Percentiles rank a stretch among this genome's conserved stretches.
phyloP scores from a whole-genome alignment of 139 green algal species.

The Tetratostichococcus sp. region DNA sequence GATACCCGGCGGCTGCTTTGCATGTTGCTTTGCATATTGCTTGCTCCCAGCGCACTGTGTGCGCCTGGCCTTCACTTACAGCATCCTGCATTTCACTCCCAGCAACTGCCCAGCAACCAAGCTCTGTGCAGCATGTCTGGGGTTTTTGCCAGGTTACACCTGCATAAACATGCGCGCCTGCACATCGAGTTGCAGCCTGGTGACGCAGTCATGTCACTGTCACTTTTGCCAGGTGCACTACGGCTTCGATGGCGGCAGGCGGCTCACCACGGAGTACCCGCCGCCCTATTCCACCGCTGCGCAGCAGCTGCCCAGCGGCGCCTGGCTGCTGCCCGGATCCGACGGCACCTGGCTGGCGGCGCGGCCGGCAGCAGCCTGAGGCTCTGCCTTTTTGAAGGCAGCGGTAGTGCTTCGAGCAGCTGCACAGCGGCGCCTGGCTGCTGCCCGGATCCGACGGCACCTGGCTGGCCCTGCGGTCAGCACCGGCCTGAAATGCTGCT shows the following conservation, averaged over 20 bases:
- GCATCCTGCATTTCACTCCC: background rate
- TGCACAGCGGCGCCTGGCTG: slow-evolving; percentile 62
- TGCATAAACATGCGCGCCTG: too few relatives aligned
- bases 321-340: slow-evolving; percentile 63
- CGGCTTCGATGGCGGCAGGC: slow-evolving; percentile 7
- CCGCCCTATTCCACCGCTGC: slow-evolving; percentile 63
- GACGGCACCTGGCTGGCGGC: slow-evolving; percentile 9
- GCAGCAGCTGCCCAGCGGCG: slow-evolving; percentile 55
- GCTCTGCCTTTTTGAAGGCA: too few relatives aligned
- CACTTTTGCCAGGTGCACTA: slow-evolving; percentile 21
- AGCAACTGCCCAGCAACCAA: too few relatives aligned
- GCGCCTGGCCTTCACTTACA: too few relatives aligned
- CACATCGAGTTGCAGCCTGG: background rate
- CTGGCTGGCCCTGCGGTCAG: background rate
- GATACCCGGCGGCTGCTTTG: too few relatives aligned
- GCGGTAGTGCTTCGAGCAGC: too few relatives aligned
- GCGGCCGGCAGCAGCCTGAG: too few relatives aligned
- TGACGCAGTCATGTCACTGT: background rate
- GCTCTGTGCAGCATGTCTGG: too few relatives aligned
- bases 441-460: slow-evolving; percentile 42
- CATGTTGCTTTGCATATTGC: too few relatives aligned
- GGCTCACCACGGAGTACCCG: slow-evolving; percentile 38
- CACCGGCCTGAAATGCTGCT: too few relatives aligned
- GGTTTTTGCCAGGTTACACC: too few relatives aligned
- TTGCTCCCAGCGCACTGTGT: too few relatives aligned